A percentile compares a stretch with the other conserved stretches of the same genome.
phyloP scores from a whole-genome alignment of 177 flowering plant species.

The Tripterygium wilfordii region DNA sequence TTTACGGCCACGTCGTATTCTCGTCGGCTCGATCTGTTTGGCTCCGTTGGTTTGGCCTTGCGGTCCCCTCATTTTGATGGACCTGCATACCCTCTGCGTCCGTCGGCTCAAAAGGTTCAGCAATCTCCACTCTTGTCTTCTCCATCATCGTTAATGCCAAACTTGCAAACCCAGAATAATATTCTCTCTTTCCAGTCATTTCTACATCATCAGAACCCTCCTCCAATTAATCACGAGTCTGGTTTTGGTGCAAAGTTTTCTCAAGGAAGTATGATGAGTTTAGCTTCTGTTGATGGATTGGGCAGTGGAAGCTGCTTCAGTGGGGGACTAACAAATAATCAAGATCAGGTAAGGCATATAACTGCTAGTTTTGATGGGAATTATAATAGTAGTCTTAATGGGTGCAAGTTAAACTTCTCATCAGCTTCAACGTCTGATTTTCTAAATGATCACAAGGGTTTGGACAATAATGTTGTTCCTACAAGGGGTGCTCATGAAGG shows the following conservation, averaged over 20 bases:
- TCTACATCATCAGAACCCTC: slow-evolving; percentile 3
- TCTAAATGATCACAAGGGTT: slow-evolving; percentile 35
- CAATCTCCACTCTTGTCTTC: slow-evolving; percentile 16
- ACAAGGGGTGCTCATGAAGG: slow-evolving; percentile 65
- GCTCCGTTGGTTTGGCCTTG: slow-evolving; percentile 19
- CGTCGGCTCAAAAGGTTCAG: slow-evolving; percentile 41
- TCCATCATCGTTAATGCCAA: slow-evolving; percentile 12
- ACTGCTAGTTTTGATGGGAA: slow-evolving; percentile 16
- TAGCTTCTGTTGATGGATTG: slow-evolving; percentile 11
- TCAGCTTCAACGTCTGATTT: slow-evolving; percentile 35
- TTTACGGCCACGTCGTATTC: slow-evolving; percentile 47
- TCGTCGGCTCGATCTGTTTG: slow-evolving; percentile 62
- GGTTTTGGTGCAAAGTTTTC: slow-evolving; percentile 6
- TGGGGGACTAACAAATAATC: background rate
- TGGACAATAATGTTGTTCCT: slow-evolving; percentile 29
- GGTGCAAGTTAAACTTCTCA: slow-evolving; percentile 40
- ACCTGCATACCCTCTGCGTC: slow-evolving; percentile 42
- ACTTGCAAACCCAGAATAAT: slow-evolving; percentile 33
- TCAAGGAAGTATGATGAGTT: slow-evolving; percentile 2
- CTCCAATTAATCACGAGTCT: background rate
- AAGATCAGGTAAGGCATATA: slow-evolving; percentile 12
- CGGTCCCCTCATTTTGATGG: slow-evolving; percentile 20
- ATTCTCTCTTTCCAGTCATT: slow-evolving; percentile 39
- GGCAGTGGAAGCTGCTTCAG: slow-evolving; percentile 4
- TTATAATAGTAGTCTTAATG: background rate